Evolutionary conservation across 2,329 filamentous ascomycete species (phyloP), one percentile per base, ranked within the genome.

Genomic region (Verticillium nonalfalfae): DNA sequence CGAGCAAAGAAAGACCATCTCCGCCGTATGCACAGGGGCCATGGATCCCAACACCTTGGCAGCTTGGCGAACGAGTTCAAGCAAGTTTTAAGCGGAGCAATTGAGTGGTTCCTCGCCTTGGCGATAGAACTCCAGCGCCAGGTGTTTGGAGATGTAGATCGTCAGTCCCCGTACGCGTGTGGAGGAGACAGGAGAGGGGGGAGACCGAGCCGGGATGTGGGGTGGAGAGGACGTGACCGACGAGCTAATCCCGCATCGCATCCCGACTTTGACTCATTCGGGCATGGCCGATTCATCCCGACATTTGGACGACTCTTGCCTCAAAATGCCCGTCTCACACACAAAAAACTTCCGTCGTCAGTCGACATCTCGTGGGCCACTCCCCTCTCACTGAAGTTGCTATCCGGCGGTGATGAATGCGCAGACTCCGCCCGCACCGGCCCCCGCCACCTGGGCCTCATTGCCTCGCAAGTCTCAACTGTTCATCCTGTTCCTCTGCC

Each of bases 391-490:
- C 1, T 36, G 35, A 10, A 9, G 13, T 1, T 10, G 9, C 9
- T 36, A 36, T 4, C 35, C 45, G 10, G 18, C 45, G 10, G 18
- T 18, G 45, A 52, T 52, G 45, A 52, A 18, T 26, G 18, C n/a
- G 7, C n/a, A 52, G 18, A 52, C n/a, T 52, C 9, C 18, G 11
- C 45, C 52, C n/a, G 9, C 18, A 11, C 15, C 45, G 18, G 45
- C 15, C 45, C n/a, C 45, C 18, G 45, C 45, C n/a, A 85, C 87
- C 64, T 93, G 90, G 90, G 77, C 79, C 60, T 85, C 86, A 1
- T 77, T 93, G 0, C 90, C 90, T 2, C 81, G 85, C 56, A 93
- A 91, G 72, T 81, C 85, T 63, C 89, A 93, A 71, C 79, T 93
- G 7, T 75, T 84, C 38, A 86, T 93, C 59, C 75, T 93, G 26